phyloP scores from a whole-genome alignment of 1,284 basidiomycete genomes.

The Ustilago shanxiensis region DNA sequence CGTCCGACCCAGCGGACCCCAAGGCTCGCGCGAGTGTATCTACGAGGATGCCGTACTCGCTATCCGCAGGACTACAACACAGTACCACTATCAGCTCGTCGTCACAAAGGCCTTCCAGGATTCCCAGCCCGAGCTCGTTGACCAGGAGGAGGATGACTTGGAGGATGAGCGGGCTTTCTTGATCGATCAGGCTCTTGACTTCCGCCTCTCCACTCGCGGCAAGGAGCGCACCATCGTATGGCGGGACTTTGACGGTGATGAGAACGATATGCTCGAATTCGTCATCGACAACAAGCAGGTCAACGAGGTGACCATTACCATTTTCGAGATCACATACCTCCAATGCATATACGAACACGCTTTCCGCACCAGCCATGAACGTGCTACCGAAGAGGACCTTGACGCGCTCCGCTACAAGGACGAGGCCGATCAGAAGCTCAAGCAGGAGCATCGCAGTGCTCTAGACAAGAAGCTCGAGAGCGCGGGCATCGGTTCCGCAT shows the following conservation, averaged over 20 bases:
- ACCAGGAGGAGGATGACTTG: constrained; percentile 93
- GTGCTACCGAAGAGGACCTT: constrained; percentile 68
- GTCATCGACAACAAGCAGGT: constrained; percentile 76
- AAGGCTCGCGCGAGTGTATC: constrained; percentile 96
- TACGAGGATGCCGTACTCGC: constrained; percentile 96
- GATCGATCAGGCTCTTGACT: constrained; percentile 85
- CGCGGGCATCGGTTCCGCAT: constrained; percentile 21
- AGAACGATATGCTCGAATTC: constrained; percentile 83
- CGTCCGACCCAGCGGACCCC: constrained; percentile 87
- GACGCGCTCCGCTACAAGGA: constrained; percentile 69
- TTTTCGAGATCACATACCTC: constrained; percentile 92
- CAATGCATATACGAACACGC: constrained; percentile 87
- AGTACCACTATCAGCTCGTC: constrained; percentile 93
- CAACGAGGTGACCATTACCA: constrained; percentile 84
- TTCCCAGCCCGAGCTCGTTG: constrained; percentile 90
- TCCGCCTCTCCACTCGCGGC: constrained; percentile 73
- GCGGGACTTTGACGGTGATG: constrained; percentile 79
- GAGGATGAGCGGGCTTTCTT: constrained; percentile 86
- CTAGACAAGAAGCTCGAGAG: constrained; percentile 44
- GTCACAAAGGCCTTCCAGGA: constrained; percentile 95
- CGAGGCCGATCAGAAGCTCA: constrained; percentile 34
- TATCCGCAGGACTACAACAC: constrained; percentile 83
- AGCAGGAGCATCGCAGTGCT: constrained; percentile 22
- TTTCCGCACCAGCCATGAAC: constrained; percentile 62
- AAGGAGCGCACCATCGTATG: constrained; percentile 62